Evolutionary conservation across 1,284 basidiomycete genomes (phyloP).

Genomic region (Sanguinoderma infundibulare): DNA sequence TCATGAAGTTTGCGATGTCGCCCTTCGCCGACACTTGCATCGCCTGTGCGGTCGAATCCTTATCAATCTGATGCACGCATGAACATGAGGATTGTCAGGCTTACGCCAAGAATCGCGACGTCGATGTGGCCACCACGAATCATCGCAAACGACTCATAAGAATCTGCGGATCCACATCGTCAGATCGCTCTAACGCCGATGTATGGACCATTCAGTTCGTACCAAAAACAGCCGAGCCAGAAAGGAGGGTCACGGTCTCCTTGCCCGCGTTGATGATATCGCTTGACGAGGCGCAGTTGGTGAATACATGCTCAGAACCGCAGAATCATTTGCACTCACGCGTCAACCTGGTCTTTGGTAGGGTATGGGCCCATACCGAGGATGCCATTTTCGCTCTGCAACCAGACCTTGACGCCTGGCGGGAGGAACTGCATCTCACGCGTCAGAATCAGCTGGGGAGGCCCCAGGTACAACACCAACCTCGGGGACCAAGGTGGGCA

Average conservation of each 20-base stretch:
- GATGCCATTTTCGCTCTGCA: slow-evolving; percentile 96
- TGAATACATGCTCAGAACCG: slow-evolving; percentile 8
- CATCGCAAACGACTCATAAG: slow-evolving; percentile 93
- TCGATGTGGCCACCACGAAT: slow-evolving; percentile 96
- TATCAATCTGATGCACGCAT: slow-evolving; percentile 13
- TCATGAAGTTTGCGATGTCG: slow-evolving; percentile 98
- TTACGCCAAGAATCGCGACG: slow-evolving; percentile 83
- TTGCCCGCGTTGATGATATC: slow-evolving; percentile 97
- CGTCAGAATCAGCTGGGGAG: neutral
- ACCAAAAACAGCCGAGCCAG: slow-evolving; percentile 93
- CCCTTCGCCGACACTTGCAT: slow-evolving; percentile 95
- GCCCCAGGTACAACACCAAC: slow-evolving; percentile 14
- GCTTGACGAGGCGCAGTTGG: slow-evolving; percentile 40
- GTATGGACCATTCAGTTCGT: slow-evolving; percentile 17
- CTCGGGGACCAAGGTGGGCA: slow-evolving; percentile 90
- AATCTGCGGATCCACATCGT: slow-evolving; percentile 52
- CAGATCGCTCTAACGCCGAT: slow-evolving; percentile 7
- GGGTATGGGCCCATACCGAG: slow-evolving; percentile 97
- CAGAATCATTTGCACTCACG: slow-evolving; percentile 55
- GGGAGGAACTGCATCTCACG: slow-evolving; percentile 60
- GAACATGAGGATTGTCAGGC: slow-evolving; percentile 21
- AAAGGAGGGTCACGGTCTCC: slow-evolving; percentile 91
- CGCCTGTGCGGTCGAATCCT: slow-evolving; percentile 53
- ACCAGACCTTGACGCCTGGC: slow-evolving; percentile 84
- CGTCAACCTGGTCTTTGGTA: slow-evolving; percentile 84